Conservation (phyloP, 495 filamentous ascomycete genomes). For the Parathielavia appendiculata region DNA sequence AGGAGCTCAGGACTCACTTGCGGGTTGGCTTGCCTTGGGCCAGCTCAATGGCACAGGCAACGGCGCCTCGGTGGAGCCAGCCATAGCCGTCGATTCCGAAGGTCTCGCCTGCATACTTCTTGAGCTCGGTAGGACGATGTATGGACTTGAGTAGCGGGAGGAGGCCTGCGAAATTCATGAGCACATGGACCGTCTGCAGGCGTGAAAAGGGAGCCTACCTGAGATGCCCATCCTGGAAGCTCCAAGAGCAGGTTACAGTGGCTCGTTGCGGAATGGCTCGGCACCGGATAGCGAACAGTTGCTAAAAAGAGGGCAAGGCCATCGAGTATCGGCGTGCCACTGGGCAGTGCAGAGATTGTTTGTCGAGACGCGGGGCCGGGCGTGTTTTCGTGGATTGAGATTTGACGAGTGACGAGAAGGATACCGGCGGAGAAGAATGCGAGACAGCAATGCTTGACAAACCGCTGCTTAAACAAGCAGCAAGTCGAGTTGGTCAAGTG, state of each 20-base stretch:
- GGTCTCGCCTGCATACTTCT: conserved; percentile 80
- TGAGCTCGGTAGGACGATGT: conserved; percentile 79
- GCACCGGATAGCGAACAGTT: not conserved
- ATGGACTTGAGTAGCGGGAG: conserved; percentile 93
- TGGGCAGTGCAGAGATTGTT: not conserved
- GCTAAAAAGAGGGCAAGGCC: conserved; percentile 13
- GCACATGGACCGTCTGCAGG: conserved; percentile 6
- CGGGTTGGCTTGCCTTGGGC: conserved; percentile 80
- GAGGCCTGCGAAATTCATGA: conserved; percentile 53
- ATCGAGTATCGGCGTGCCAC: conserved; percentile 13
- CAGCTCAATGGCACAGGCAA: conserved; percentile 86
- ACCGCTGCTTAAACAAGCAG: not conserved
- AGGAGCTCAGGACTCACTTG: conserved; percentile 54
- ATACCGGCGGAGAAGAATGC: conserved; percentile 1
- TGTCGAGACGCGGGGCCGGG: conserved; percentile 10
- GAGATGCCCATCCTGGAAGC: conserved; percentile 61
- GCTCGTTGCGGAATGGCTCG: not conserved
- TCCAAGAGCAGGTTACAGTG: not conserved
- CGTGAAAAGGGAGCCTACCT: conserved; percentile 41
- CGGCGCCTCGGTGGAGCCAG: conserved; percentile 93
- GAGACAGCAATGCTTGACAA: conserved; percentile 5
- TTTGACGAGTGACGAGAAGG: conserved; percentile 4
- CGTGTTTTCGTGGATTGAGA: not conserved
- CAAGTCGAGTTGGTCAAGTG: not conserved
- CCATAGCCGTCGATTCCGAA: conserved; percentile 95